Percentiles rank a stretch among this genome's conserved stretches.
Conservation (phyloP, 805 yeast genomes). For the Monosporozyma servazzii region DNA sequence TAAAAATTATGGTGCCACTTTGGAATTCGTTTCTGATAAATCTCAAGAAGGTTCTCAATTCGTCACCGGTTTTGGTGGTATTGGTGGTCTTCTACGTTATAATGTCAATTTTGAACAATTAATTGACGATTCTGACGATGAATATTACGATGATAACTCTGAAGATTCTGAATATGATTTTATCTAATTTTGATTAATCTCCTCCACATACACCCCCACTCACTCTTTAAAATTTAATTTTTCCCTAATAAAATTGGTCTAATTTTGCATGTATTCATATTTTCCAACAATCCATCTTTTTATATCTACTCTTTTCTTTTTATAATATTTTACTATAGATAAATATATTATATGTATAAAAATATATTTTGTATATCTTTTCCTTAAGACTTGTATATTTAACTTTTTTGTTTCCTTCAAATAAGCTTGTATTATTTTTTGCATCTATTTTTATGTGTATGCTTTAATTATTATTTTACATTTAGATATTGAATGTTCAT, state of each 20-base stretch:
- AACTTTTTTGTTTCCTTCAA: background rate
- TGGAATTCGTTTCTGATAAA: conserved; percentile 94
- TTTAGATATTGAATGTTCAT: background rate
- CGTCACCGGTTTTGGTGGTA: conserved; percentile 97
- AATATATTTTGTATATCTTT: background rate
- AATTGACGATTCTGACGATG: conserved; percentile 81
- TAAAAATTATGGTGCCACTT: conserved; percentile 84
- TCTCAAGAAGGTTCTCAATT: conserved; percentile 98
- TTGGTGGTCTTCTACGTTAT: conserved; percentile 93
- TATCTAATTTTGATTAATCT: conserved; percentile 16
- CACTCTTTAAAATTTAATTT: background rate
- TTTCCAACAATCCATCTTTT: background rate
- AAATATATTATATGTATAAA: background rate
- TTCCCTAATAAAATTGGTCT: background rate
- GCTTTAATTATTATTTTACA: background rate
- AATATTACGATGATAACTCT: conserved; percentile 58
- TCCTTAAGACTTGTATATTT: background rate
- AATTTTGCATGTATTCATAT: conserved; percentile 1
- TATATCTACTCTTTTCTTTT: background rate
- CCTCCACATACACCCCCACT: background rate
- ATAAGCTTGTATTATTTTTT: too few species aligned
- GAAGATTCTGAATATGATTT: conserved; percentile 33
- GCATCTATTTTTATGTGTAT: background rate
- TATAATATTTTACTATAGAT: background rate
- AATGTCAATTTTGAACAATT: conserved; percentile 95